Conservation (phyloP, 106 monocot species). For the Amphibolis antarctica region DNA sequence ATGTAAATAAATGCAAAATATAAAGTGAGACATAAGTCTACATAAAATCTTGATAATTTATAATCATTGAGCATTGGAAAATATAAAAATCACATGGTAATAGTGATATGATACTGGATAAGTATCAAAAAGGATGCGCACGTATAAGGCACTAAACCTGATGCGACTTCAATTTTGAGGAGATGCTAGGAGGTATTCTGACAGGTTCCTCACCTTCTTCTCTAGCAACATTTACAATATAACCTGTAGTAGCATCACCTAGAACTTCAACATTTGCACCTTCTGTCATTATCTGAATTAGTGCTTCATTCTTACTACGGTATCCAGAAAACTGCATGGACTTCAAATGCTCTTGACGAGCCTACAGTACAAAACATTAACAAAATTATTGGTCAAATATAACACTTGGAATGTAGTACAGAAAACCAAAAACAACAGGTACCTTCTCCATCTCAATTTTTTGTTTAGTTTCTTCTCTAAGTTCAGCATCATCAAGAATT, state of each 20-base stretch:
- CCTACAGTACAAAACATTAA: slow-evolving; percentile 29
- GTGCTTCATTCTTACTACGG: slow-evolving; percentile 14
- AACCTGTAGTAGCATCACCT: slow-evolving; percentile 50
- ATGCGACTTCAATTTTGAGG: slow-evolving; percentile 71
- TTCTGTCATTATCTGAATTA: slow-evolving; percentile 15
- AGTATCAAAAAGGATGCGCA: too few relatives aligned
- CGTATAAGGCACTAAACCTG: slow-evolving; percentile 33
- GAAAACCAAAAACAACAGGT: not conserved
- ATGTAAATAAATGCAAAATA: too few relatives aligned
- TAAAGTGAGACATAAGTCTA: too few relatives aligned
- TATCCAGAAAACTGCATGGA: slow-evolving; percentile 53
- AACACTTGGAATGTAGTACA: not conserved
- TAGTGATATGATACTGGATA: too few relatives aligned
- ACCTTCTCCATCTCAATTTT: slow-evolving; percentile 98
- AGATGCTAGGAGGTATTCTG: slow-evolving; percentile 70
- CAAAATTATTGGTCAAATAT: not conserved
- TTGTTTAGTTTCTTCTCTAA: slow-evolving; percentile 80
- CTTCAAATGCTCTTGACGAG: slow-evolving; percentile 93
- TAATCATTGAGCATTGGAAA: too few relatives aligned
- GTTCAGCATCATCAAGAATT: slow-evolving; percentile 93
- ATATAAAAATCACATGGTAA: too few relatives aligned
- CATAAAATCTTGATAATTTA: too few relatives aligned
- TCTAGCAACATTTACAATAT: slow-evolving; percentile 83
- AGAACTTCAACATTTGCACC: slow-evolving; percentile 16
- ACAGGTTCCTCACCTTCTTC: slow-evolving; percentile 74